Conservation (phyloP, 345 rosid species). For the Anacardium occidentale region DNA sequence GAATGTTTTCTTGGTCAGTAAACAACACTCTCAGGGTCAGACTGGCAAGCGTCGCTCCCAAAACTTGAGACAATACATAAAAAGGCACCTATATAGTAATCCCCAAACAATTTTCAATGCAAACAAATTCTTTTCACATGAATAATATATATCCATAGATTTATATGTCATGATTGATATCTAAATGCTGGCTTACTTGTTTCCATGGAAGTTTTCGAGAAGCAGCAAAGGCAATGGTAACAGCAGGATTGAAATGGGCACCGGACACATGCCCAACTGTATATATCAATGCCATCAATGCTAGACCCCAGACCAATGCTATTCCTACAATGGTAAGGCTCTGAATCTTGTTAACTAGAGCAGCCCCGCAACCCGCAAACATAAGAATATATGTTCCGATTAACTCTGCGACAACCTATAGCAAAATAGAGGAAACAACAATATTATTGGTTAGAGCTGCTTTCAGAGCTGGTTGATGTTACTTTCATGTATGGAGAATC, state of each 20-base stretch:
- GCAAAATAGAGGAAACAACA: not conserved
- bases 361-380: conserved; percentile 43
- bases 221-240: conserved; percentile 42
- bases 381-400: conserved; percentile 45
- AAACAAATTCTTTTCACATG: too few species aligned
- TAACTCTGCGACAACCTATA: conserved; percentile 46
- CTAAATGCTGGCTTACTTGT: conserved; percentile 29
- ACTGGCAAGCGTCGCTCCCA: conserved; percentile 42
- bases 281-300: conserved; percentile 42
- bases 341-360: conserved; percentile 32
- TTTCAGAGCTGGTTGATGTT: not conserved
- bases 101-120: not conserved
- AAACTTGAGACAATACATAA: conserved; percentile 39
- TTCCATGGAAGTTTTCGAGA: conserved; percentile 39
- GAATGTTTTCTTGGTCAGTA: conserved; percentile 24
- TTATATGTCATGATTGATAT: not conserved
- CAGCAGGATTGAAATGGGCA: conserved; percentile 59
- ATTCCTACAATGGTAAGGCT: conserved; percentile 39
- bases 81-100: conserved; percentile 35
- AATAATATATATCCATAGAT: too few species aligned
- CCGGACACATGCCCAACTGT: conserved; percentile 49
- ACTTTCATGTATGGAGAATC: not conserved
- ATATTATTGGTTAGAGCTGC: too few species aligned
- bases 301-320: conserved; percentile 47
- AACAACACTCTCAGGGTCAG: conserved; percentile 39